Evolutionary conservation across 371 early-diverging fungal species (phyloP).

Genomic region (Actinomortierella wolfii): DNA sequence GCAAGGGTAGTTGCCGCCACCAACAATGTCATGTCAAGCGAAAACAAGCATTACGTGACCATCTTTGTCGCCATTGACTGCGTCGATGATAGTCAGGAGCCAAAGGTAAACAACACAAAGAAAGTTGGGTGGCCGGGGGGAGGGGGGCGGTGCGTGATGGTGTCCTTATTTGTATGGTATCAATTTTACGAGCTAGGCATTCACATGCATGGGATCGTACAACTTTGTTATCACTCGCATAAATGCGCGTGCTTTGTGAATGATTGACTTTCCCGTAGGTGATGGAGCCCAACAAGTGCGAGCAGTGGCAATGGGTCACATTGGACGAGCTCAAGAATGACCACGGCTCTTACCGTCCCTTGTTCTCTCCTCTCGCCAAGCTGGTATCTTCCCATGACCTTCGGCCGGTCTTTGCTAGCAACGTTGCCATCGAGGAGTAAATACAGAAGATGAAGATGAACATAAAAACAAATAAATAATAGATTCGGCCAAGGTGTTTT

Average conservation of each 20-base stretch:
- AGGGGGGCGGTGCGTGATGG: too few relatives aligned
- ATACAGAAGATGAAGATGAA: too few relatives aligned
- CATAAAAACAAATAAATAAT: too few relatives aligned
- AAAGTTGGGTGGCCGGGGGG: constrained; percentile 4
- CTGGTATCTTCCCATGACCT: constrained; percentile 25
- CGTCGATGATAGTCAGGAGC: constrained; percentile 24
- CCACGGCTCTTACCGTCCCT: constrained; percentile 38
- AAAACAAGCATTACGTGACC: constrained; percentile 66
- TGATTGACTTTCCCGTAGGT: constrained; percentile 17
- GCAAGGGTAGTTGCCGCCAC: constrained; percentile 54
- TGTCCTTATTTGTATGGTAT: too few relatives aligned
- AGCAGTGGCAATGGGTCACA: constrained; percentile 61
- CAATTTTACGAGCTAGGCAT: too few relatives aligned
- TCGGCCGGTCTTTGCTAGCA: constrained; percentile 13
- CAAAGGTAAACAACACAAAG: constrained; percentile 20
- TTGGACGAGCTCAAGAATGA: constrained; percentile 47
- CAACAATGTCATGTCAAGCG: constrained; percentile 60
- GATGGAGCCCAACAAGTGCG: constrained; percentile 67
- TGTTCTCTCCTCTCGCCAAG: constrained; percentile 52
- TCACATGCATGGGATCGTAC: too few relatives aligned
- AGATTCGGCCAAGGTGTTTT: too few relatives aligned
- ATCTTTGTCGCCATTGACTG: constrained; percentile 59
- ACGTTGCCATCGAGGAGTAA: neutral
- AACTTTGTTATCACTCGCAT: too few relatives aligned
- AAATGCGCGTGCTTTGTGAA: too few relatives aligned